Conservation (phyloP, 805 yeast genomes). For the Wickerhamiella lipophila region DNA sequence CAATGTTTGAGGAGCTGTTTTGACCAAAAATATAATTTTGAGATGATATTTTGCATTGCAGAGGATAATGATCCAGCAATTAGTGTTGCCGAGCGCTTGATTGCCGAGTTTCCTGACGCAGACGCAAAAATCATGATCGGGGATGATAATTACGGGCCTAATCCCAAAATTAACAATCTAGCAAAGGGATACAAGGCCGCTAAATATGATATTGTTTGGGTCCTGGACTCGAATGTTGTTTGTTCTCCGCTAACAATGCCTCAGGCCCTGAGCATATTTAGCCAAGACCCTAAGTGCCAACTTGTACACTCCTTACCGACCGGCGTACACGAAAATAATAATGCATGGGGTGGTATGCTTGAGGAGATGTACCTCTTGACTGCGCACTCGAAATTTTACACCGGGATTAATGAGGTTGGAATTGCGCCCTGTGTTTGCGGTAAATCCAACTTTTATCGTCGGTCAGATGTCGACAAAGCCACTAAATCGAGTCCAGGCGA, state of each 20-base stretch:
- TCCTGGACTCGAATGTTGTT: slow-evolving; percentile 78
- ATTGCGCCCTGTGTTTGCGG: slow-evolving; percentile 89
- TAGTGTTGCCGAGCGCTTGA: slow-evolving; percentile 39
- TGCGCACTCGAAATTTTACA: slow-evolving; percentile 75
- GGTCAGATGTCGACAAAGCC: slow-evolving; percentile 41
- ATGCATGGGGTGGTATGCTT: slow-evolving; percentile 47
- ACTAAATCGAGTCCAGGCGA: slow-evolving; percentile 21
- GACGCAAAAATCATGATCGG: slow-evolving; percentile 50
- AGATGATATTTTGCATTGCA: slow-evolving; percentile 67
- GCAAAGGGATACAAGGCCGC: slow-evolving; percentile 68
- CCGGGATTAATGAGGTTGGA: slow-evolving; percentile 57
- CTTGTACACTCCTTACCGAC: slow-evolving; percentile 72
- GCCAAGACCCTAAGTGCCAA: slow-evolving; percentile 34
- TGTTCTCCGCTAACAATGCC: slow-evolving; percentile 49
- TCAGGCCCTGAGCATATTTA: slow-evolving; percentile 44
- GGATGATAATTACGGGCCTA: slow-evolving; percentile 50
- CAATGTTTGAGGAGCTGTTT: slow-evolving; percentile 57
- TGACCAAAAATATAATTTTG: slow-evolving; percentile 59
- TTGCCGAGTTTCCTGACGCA: slow-evolving; percentile 41
- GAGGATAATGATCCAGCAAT: slow-evolving; percentile 50
- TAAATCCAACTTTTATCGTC: slow-evolving; percentile 65
- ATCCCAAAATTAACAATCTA: slow-evolving; percentile 78
- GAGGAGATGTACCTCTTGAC: slow-evolving; percentile 80
- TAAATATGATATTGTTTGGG: slow-evolving; percentile 65
- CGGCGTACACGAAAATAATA: slow-evolving; percentile 15